Base-by-base conservation (phyloP, 2,329 filamentous ascomycete species). In the Cladobotryum protrusum region DNA sequence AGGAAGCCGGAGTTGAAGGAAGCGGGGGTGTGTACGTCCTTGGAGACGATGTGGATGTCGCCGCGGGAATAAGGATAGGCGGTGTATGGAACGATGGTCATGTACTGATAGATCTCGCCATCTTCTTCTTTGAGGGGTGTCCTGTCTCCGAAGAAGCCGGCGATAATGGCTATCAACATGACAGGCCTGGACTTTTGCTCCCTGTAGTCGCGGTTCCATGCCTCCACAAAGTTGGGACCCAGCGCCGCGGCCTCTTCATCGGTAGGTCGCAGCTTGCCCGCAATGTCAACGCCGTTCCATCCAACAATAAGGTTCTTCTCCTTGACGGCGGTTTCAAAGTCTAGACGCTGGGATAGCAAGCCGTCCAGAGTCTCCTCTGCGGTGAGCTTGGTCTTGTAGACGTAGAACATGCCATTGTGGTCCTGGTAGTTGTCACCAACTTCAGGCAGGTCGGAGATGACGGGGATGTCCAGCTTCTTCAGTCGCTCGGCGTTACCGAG, bases 61-160 rank as follows among this genome's bases (percentile, higher is more conserved):
- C 82, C 82, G 0, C 81, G 75, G 0, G 80, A 83, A 58, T 76
- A 79, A 0, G 82, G 82, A 58, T 85, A 83, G 0, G 72, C 72
- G 0, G 75, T 79, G 62, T 78, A 85, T 8, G 68, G 68, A 1
- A 67, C 74, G 20, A 75, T 61, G 2, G 73, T 73, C 41, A 79
- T 63, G 56, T 82, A 82, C 52, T 82, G 75, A 46, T 54, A 57
- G 2, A 40, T 47, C 2, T 51, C 45, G 24, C 47, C 46, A 14
- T 47, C 32, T 11, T 46, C 44, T 17, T 51, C 45, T 1, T 33
- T 18, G 3, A 53, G 18, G 4, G 32, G 36, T 8, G 17, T 50
- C 18, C 49, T 47, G 14, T 52, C 52, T 3, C 40, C 51, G 3
- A n/a, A 54, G 60, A 33, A 45, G 70, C 61, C 29, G 68, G 59